Base-by-base conservation (phyloP, 1,139 yeast genomes). In the Debaryomyces nepalensis region DNA sequence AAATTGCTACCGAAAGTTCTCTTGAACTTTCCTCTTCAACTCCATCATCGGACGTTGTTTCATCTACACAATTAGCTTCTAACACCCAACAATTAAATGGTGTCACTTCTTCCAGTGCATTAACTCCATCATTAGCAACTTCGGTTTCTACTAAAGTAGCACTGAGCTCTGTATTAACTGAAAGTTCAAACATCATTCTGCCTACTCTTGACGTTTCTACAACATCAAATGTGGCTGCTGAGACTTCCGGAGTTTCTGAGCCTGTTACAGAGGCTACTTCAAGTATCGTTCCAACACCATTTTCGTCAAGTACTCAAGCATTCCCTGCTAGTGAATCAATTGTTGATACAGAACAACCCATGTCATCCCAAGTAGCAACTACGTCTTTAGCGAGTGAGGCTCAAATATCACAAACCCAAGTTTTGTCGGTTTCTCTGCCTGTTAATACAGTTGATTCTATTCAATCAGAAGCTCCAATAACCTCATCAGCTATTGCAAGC, bases 41-140 rank as follows among this genome's bases (percentile, higher is more conserved):
- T 16, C 43, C 42, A 26, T 31, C 47, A 26, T 29, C 46, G 12
- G 39, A 46, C 14, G 33, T 41, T 18, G 14, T 49, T 11, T 41
- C 22, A 23, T 16, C 39, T 18, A 8, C 26, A 26, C 22, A 40
- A 27, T 30, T 50, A 30, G 39, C 41, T 18, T 18, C 44, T 30
- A 19, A 14, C 30, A 32, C 41, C 10, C n/a, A n/a, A n/a, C n/a
- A n/a, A 37, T 37, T 22, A 15, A 38, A 24, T 21, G 27, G 38
- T 31, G 44, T 26, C 29, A 41, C 32, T 10, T 37, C 49, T 26
- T 40, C 48, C 26, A 26, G n/a, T 21, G 36, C 43, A 12, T 33
- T 39, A 15, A 7, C 23, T 6, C 8, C 23, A 21, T 31, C 31
- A 9, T n/a, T 4, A 11, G 3, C 31, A 21, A 5, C 19, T 33